Conservation (phyloP, 768 basidiomycete species). For the Russula brevipes region DNA sequence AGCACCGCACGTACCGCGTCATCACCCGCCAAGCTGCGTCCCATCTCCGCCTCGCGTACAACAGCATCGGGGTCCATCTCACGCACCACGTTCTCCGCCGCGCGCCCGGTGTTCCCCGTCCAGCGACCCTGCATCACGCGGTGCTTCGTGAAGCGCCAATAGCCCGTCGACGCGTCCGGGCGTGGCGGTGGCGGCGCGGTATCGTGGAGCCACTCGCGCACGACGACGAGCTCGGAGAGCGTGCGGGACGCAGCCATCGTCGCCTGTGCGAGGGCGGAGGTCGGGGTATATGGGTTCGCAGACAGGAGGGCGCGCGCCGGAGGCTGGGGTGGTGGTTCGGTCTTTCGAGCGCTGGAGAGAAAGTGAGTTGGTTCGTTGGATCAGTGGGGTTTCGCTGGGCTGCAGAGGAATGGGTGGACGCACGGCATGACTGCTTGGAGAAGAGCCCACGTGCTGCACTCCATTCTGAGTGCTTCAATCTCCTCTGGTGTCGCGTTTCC, state of each 20-base stretch:
- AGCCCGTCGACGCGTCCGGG: constrained; percentile 20
- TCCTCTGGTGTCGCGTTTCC: constrained; percentile 44
- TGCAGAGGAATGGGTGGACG: constrained; percentile 31
- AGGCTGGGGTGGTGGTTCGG: constrained; percentile 43
- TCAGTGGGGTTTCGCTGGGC: not conserved
- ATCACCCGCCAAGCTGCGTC: constrained; percentile 56
- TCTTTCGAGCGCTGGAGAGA: constrained; percentile 60
- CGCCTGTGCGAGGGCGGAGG: constrained; percentile 66
- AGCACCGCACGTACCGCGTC: constrained; percentile 56
- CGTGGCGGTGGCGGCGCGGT: constrained; percentile 41
- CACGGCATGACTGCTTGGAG: constrained; percentile 74
- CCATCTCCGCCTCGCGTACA: constrained; percentile 11
- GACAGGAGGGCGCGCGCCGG: constrained; percentile 52
- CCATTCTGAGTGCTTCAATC: constrained; percentile 59
- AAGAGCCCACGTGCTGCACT: constrained; percentile 78
- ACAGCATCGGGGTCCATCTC: constrained; percentile 64
- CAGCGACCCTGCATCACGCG: constrained; percentile 29
- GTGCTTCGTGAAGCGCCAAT: constrained; percentile 22
- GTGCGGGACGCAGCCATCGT: constrained; percentile 63
- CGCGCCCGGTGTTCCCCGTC: constrained; percentile 32
- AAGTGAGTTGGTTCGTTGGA: too few species aligned
- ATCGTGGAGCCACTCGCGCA: constrained; percentile 87
- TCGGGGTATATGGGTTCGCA: constrained; percentile 79
- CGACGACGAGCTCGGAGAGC: constrained; percentile 69
- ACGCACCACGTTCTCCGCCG: constrained; percentile 16